Percentiles rank a stretch among this genome's conserved stretches.
Evolutionary conservation across 2,329 filamentous ascomycete genomes (phyloP).

Genomic region (Penicillium glabrum): DNA sequence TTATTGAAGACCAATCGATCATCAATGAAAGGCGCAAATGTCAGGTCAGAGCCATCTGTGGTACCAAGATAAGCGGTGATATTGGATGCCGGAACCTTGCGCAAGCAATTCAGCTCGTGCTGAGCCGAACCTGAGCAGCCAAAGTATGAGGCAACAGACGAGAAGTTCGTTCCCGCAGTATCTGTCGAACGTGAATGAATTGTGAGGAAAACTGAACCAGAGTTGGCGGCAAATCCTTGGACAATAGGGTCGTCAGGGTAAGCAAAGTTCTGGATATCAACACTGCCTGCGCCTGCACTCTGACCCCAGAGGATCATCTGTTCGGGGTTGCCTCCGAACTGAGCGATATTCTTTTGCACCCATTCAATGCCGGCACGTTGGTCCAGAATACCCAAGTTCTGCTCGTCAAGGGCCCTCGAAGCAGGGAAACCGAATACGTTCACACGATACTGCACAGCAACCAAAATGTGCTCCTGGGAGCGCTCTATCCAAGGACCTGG

Average conservation of each 20-base stretch:
- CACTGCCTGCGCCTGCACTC: not conserved
- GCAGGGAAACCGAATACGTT: not conserved
- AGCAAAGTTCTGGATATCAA: not conserved
- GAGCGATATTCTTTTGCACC: not conserved
- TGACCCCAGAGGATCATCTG: not conserved
- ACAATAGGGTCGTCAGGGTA: not conserved
- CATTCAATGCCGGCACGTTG: not conserved
- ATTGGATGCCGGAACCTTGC: not conserved
- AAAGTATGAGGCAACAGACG: not conserved
- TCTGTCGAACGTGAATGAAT: not conserved
- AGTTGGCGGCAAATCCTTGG: not conserved
- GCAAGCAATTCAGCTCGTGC: not conserved
- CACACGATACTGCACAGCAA: not conserved
- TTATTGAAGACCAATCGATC: not conserved
- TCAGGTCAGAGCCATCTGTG: not conserved
- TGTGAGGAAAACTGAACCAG: not conserved
- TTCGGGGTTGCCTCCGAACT: not conserved
- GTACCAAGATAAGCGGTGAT: not conserved
- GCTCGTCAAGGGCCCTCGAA: not conserved
- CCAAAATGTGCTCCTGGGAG: not conserved
- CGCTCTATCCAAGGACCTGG: not conserved
- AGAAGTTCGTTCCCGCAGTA: not conserved
- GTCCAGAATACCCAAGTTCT: not conserved
- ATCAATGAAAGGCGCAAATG: not conserved
- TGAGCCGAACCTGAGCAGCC: not conserved